phyloP scores from a whole-genome alignment of 306 rosid species.

The Corylus americana region DNA sequence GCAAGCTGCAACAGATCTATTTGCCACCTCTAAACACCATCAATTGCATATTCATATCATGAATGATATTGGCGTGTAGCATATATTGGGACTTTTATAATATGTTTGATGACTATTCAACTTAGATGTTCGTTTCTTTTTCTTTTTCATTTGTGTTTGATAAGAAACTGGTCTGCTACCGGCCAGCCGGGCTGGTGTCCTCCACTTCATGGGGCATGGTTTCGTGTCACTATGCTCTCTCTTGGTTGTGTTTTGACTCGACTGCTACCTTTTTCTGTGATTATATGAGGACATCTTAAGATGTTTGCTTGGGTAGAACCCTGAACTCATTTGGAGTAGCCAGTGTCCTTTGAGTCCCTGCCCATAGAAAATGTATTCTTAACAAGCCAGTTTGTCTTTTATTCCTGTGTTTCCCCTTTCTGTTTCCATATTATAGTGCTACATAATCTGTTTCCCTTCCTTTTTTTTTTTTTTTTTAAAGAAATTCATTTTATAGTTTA shows the following conservation, averaged over 20 bases:
- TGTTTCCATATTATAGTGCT: background rate
- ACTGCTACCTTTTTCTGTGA: background rate
- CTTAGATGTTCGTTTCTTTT: background rate
- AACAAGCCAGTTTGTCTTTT: background rate
- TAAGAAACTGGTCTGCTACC: background rate
- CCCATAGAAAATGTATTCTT: background rate
- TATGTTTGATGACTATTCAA: background rate
- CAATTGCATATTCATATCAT: background rate
- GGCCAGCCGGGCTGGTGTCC: background rate
- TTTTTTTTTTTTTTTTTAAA: background rate
- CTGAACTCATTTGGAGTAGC: background rate
- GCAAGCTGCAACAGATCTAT: background rate
- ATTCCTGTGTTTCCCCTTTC: background rate
- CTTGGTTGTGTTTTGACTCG: background rate
- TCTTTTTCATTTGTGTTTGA: background rate
- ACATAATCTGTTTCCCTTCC: background rate
- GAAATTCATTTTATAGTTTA: background rate
- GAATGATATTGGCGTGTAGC: background rate
- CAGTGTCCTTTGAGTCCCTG: background rate
- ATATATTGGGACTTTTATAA: background rate
- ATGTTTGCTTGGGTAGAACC: background rate
- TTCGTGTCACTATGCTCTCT: background rate
- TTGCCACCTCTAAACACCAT: background rate
- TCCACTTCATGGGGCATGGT: background rate
- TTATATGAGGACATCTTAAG: background rate